Conservation (phyloP, 1,139 yeast genomes). For the Debaryomycetaceae sp. region DNA sequence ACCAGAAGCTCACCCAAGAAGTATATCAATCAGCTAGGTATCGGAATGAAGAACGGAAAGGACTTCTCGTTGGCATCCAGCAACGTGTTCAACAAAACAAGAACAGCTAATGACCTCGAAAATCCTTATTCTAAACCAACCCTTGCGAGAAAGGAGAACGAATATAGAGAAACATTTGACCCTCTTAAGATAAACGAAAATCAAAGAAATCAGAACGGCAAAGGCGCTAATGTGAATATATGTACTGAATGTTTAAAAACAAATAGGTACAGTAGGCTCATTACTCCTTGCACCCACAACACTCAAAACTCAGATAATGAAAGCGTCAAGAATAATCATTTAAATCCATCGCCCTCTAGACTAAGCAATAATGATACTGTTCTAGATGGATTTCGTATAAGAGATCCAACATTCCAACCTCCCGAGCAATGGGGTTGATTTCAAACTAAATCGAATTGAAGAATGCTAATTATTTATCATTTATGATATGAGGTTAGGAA, state of each 20-base stretch:
- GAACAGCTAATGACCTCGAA: slow-evolving; percentile 3
- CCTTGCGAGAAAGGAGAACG: slow-evolving; percentile 1
- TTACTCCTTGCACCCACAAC: slow-evolving; percentile 11
- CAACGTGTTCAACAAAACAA: slow-evolving; percentile 2
- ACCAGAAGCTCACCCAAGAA: slow-evolving; percentile 9
- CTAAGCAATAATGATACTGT: slow-evolving; percentile 3
- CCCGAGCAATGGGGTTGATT: slow-evolving; percentile 6
- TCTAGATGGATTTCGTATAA: slow-evolving; percentile 6
- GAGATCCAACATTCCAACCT: slow-evolving; percentile 7
- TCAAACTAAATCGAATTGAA: too few species aligned
- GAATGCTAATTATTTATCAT: too few species aligned
- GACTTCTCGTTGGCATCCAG: slow-evolving; percentile 4
- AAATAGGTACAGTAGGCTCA: slow-evolving; percentile 7
- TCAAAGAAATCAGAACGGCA: slow-evolving; percentile 2
- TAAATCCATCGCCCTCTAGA: slow-evolving; percentile 4
- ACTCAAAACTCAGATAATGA: slow-evolving; percentile 5
- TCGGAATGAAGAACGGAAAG: slow-evolving; percentile 3
- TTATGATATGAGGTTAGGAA: too few species aligned
- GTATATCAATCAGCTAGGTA: slow-evolving; percentile 4
- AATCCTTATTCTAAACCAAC: not conserved
- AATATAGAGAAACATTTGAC: slow-evolving; percentile 2
- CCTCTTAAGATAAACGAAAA: slow-evolving; percentile 5
- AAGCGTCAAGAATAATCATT: slow-evolving; percentile 1
- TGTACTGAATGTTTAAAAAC: slow-evolving; percentile 10
- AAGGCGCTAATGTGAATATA: slow-evolving; percentile 2